These are phyloP conservation scores for Trichothecium roseum DNA, from an alignment of 2,329 filamentous ascomycete genomes.

Conservation along the genomic window DNA sequence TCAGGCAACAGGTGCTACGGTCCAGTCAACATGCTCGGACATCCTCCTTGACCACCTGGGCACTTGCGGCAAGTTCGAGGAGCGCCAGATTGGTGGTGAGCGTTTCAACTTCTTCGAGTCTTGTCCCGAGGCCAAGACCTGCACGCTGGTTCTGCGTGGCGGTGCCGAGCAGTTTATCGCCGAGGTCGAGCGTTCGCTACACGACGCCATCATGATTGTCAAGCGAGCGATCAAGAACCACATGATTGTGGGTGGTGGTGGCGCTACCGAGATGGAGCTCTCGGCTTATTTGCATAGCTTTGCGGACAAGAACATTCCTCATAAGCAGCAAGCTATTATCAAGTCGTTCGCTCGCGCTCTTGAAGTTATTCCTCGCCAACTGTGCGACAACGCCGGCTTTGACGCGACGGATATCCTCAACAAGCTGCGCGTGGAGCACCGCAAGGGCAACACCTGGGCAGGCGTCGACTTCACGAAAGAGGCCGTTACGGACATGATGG, in stretches of 20 bases:
- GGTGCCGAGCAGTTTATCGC: constrained; percentile 99
- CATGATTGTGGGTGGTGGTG: constrained; percentile 88
- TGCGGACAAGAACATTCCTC: constrained; percentile 81
- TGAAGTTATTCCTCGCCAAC: constrained; percentile 89
- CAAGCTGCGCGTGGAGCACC: constrained; percentile 89
- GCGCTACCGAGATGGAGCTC: constrained; percentile 92
- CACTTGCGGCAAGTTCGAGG: constrained; percentile 82
- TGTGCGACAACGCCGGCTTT: constrained; percentile 98
- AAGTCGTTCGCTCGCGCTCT: constrained; percentile 96
- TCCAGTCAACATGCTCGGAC: constrained; percentile 94
- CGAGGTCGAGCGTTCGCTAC: constrained; percentile 92
- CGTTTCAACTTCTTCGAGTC: constrained; percentile 98
- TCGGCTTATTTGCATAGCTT: constrained; percentile 88
- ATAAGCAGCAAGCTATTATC: constrained; percentile 97
- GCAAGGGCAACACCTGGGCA: constrained; percentile 85
- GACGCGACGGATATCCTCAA: constrained; percentile 98
- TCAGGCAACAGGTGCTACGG: constrained; percentile 81
- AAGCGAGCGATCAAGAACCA: constrained; percentile 95
- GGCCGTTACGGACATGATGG: constrained; percentile 89
- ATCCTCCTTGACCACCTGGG: constrained; percentile 84
- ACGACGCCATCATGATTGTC: constrained; percentile 99
- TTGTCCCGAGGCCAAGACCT: constrained; percentile 91
- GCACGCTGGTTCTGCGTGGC: constrained; percentile 87
- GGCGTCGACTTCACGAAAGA: constrained; percentile 93
- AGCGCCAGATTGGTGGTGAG: constrained; percentile 94